phyloP scores from a whole-genome alignment of 2,329 filamentous ascomycete species.

The Saccharata proteae region DNA sequence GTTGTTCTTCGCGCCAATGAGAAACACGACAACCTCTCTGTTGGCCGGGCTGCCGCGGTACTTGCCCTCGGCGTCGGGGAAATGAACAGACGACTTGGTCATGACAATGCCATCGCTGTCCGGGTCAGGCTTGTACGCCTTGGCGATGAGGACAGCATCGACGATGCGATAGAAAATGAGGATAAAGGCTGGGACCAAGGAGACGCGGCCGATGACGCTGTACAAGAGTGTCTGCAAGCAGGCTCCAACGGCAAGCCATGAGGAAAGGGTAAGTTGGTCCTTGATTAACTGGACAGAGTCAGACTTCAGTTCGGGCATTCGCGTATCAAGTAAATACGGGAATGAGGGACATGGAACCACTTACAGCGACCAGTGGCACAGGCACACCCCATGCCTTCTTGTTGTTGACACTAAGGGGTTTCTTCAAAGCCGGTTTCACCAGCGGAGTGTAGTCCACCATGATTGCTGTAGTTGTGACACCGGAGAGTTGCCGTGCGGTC shows the following conservation, averaged over 20 bases:
- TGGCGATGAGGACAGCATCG: conserved; percentile 22
- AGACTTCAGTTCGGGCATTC: conserved; percentile 1
- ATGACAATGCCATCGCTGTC: conserved; percentile 24
- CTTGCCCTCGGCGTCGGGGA: conserved; percentile 24
- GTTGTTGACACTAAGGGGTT: too few species aligned
- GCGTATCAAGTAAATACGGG: too few species aligned
- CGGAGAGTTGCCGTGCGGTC: too few species aligned
- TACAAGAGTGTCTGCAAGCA: conserved; percentile 25
- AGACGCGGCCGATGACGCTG: conserved; percentile 21
- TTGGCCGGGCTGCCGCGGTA: conserved; percentile 19
- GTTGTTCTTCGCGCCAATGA: conserved; percentile 25
- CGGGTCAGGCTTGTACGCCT: conserved; percentile 24
- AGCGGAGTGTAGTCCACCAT: too few species aligned
- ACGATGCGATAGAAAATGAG: conserved; percentile 22
- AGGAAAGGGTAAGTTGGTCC: conserved; percentile 21
- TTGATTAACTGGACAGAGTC: neutral
- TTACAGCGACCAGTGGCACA: too few species aligned
- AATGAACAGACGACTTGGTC: conserved; percentile 25
- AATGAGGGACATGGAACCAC: too few species aligned
- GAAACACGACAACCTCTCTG: conserved; percentile 24
- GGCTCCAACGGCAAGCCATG: conserved; percentile 31
- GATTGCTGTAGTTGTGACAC: too few species aligned
- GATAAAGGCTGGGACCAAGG: conserved; percentile 22
- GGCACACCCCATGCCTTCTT: too few species aligned
- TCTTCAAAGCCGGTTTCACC: too few species aligned